phyloP scores from a whole-genome alignment of 225 moss, liverwort and hornwort genomes.

The Neckera pumila region DNA sequence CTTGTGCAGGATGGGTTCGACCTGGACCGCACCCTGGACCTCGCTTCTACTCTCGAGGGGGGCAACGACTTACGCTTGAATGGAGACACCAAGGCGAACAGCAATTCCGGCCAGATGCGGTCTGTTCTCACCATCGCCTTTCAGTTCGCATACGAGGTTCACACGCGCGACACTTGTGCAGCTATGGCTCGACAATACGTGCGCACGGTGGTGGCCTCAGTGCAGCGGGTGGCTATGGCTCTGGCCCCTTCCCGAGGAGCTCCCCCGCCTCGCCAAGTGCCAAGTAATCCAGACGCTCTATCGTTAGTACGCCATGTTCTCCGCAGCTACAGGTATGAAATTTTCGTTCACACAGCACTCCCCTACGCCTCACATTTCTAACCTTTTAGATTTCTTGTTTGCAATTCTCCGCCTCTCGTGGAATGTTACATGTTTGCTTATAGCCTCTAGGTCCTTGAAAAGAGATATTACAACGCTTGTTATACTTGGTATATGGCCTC shows the following conservation, averaged over 20 bases:
- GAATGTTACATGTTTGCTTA: background rate
- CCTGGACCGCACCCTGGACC: slow-evolving; percentile 77
- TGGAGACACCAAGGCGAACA: slow-evolving; percentile 44
- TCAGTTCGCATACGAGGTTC: slow-evolving; percentile 89
- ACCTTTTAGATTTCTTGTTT: background rate
- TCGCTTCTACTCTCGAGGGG: slow-evolving; percentile 89
- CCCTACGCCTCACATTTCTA: background rate
- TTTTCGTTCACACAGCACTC: background rate
- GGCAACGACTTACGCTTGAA: slow-evolving; percentile 75
- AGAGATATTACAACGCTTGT: background rate
- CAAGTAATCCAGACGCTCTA: slow-evolving; percentile 79
- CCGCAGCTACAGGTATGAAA: slow-evolving; percentile 66
- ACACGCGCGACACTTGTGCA: slow-evolving; percentile 80
- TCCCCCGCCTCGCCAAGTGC: slow-evolving; percentile 35
- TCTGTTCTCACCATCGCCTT: slow-evolving; percentile 96
- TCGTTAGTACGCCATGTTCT: slow-evolving; percentile 69
- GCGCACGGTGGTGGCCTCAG: slow-evolving; percentile 89
- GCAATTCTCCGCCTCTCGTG: background rate
- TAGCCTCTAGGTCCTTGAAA: background rate
- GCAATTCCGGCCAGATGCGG: slow-evolving; percentile 55
- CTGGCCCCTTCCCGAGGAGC: slow-evolving; percentile 76
- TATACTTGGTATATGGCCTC: background rate
- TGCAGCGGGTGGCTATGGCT: slow-evolving; percentile 94
- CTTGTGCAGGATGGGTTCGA: slow-evolving; percentile 74
- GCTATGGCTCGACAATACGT: slow-evolving; percentile 94